Evolutionary conservation across 306 rosid species (phyloP).

Genomic region (Notholithocarpus densiflorus): DNA sequence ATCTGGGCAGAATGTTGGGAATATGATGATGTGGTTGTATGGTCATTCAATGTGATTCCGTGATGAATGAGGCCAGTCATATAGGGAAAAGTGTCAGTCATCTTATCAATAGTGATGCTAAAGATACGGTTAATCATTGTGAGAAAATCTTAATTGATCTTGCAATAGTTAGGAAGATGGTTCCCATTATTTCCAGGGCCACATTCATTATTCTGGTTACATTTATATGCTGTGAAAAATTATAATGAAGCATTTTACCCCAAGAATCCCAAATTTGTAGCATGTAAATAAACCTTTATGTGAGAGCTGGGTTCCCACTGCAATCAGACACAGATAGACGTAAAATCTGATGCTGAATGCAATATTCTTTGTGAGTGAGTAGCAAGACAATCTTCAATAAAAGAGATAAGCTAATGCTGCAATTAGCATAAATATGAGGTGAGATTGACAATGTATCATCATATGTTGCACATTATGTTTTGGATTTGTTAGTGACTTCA

Average conservation of each 20-base stretch:
- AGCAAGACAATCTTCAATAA: too few relatives aligned
- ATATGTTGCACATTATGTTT: too few relatives aligned
- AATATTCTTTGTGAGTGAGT: too few relatives aligned
- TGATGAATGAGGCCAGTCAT: not conserved
- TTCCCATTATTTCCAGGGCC: not conserved
- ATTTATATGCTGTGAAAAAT: not conserved
- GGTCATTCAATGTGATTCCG: not conserved
- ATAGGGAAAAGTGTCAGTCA: not conserved
- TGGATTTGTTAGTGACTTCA: too few relatives aligned
- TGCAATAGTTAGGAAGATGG: not conserved
- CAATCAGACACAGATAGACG: not conserved
- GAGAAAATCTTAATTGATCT: not conserved
- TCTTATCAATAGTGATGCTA: not conserved
- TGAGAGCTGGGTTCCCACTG: not conserved
- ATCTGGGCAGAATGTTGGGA: not conserved
- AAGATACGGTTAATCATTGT: not conserved
- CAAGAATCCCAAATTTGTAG: too few relatives aligned
- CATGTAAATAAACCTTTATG: too few relatives aligned
- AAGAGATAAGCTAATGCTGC: too few relatives aligned
- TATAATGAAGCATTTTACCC: too few relatives aligned
- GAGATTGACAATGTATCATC: too few relatives aligned
- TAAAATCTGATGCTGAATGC: not conserved
- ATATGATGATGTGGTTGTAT: not conserved
- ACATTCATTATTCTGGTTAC: not conserved
- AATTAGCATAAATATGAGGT: too few relatives aligned